Conservation (phyloP, 108 stramenopile genomes). For the Cyclotella baltica region DNA sequence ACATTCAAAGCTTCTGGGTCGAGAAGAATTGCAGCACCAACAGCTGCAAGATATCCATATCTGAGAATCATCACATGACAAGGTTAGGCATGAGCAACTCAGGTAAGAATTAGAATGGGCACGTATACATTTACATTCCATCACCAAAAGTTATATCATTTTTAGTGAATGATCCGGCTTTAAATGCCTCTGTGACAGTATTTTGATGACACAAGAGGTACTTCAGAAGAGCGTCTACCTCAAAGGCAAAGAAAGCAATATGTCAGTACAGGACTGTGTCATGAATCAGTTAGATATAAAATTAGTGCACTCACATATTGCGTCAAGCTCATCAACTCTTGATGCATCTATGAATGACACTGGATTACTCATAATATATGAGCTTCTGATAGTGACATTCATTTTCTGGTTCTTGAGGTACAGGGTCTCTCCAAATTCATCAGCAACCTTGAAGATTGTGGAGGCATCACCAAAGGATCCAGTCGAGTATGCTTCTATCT, state of each 20-base stretch:
- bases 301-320: constrained; percentile 27
- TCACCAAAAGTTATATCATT: constrained; percentile 49
- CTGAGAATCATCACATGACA: not conserved
- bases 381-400: constrained; percentile 25
- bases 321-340: constrained; percentile 50
- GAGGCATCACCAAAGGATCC: constrained; percentile 33
- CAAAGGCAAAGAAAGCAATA: constrained; percentile 1
- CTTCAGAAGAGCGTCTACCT: constrained; percentile 36
- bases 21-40: constrained; percentile 58
- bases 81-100: not conserved
- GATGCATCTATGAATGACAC: constrained; percentile 31
- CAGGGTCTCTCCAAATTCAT: constrained; percentile 36
- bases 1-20: constrained; percentile 54
- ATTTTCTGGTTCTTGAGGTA: constrained; percentile 41
- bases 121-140: constrained; percentile 16
- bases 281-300: too few species aligned
- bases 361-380: constrained; percentile 46
- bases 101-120: too few species aligned
- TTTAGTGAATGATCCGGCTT: constrained; percentile 38
- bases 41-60: constrained; percentile 59
- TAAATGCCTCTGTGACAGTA: constrained; percentile 57
- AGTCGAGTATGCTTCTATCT: constrained; percentile 35
- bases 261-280: too few species aligned
- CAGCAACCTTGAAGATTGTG: constrained; percentile 46
- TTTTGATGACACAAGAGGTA: constrained; percentile 48